Evolutionary conservation across 345 rosid genomes (phyloP), one percentile per base, ranked within the genome.

Genomic region (Salix suchowensis): DNA sequence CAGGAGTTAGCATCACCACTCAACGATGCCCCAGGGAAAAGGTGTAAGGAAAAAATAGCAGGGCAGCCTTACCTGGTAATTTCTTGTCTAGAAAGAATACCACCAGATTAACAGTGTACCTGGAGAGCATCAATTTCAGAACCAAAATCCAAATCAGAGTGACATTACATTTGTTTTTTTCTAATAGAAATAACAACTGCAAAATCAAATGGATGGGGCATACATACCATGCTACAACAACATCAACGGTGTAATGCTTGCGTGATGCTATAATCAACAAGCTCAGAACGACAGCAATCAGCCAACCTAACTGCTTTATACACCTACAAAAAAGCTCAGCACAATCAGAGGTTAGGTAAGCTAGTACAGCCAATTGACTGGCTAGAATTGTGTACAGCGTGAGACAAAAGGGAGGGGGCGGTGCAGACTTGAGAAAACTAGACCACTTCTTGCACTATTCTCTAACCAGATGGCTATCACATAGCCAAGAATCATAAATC

Each of bases 61-160:
- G 34, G 74, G 65, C 71, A 72, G 65, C 68, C 91, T 79, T 48
- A 94, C 99, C 99, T 86, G 99, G 98, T 83, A 96, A 84, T 81
- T 92, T 94, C 91, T 96, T 92, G 91, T 94, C 97, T n/a, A 96
- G 4, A 84, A 90, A 94, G 87, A 94, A 94, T 65, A 96, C 97
- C 84, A 91, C 94, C 80, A 96, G 79, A 79, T 90, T 94, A 61
- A 96, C 99, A 7, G 98, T 94, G 74, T 96, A 96, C 98, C 98
- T 93, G 87, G 77, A 32, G 79, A 64, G 68, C 55, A 67, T 34
- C 54, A 46, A 54, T 19, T 21, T 28, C 64, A 18, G 32, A 72
- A 44, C 74, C 72, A 66, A 70, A 76, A 46, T 55, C n/a, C 72
- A 46, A 73, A 66, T 67, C 69, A 61, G 55, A 65, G 74, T 12